Conservation (phyloP, 257 asterid genomes). For the Solanum lycopersicoides region DNA sequence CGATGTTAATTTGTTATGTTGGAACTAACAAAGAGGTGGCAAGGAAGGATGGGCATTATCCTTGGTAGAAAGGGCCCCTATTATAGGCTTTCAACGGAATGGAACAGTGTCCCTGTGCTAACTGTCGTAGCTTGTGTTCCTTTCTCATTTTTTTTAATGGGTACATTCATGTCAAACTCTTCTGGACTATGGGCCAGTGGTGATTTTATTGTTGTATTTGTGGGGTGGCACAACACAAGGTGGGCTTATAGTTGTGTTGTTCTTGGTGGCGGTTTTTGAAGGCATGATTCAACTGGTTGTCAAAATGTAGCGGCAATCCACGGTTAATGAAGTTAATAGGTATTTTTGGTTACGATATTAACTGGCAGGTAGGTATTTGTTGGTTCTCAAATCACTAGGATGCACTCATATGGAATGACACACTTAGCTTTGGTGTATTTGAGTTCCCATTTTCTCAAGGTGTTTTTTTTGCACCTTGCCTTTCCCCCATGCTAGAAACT, state of each 20-base stretch:
- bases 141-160: neutral
- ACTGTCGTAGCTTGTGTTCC: neutral
- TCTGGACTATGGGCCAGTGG: neutral
- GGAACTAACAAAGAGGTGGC: neutral
- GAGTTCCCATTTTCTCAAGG: neutral
- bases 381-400: neutral
- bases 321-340: neutral
- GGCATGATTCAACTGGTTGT: neutral
- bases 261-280: neutral
- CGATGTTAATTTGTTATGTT: neutral
- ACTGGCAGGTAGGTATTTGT: neutral
- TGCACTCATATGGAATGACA: neutral
- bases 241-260: neutral
- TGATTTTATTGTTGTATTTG: neutral
- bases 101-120: neutral
- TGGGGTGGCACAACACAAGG: neutral
- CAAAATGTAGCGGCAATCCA: neutral
- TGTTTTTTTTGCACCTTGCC: neutral
- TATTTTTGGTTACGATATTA: neutral
- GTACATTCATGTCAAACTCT: neutral
- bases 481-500: neutral
- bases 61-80: neutral
- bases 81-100: neutral
- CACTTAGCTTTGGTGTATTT: neutral
- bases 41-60: neutral